Evolutionary conservation across 73 alveolate species (phyloP), one percentile per base, ranked within the genome.

Genomic region (Effrenium voratum): DNA sequence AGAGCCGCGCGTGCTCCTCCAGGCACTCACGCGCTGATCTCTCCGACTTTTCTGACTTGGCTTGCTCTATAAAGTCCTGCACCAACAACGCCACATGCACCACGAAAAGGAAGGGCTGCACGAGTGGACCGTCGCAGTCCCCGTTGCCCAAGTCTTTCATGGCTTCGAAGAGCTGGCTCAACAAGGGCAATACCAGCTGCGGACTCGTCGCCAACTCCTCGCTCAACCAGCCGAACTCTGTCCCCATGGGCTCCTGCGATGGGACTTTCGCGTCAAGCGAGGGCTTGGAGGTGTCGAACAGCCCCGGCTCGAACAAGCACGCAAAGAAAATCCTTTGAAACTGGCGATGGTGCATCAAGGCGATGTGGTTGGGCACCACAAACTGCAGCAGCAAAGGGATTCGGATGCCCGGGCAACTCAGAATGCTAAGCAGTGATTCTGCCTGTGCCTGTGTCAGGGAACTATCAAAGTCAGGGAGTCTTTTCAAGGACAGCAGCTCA

Each of bases 321-420:
- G 76, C 47, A 52, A 68, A 90, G 55, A 90, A 90, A 50, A 90
- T 52, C 32, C 96, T 70, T 52, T 90, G 96, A 76, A 90, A 90
- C 43, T 68, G 96, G 26, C 96, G 96, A 43, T 90, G 85, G 50
- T 90, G 96, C 43, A 90, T 43, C 30, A 90, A 43, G 19, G 96
- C 75, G 36, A 90, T 49, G 86, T 68, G 96, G 55, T 90, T 90
- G 28, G 96, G 96, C 12, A 90, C 52, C 87, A 90, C 41, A 52
- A 90, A 90, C 70, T 90, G 86, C 72, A 90, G 85, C 3, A 90
- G 96, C 73, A 90, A 63, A 26, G 96, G 96, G 40, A 90, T 90
- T 38, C 96, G 96, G 43, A 90, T 49, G 41, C 96, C 96, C 30
- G 96, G 96, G 96, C 96, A 90, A 55, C 68, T 90, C 73, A 90